Evolutionary conservation across 345 rosid species (phyloP), one percentile per base, ranked within the genome.

Genomic region (Limnanthes douglasii): DNA sequence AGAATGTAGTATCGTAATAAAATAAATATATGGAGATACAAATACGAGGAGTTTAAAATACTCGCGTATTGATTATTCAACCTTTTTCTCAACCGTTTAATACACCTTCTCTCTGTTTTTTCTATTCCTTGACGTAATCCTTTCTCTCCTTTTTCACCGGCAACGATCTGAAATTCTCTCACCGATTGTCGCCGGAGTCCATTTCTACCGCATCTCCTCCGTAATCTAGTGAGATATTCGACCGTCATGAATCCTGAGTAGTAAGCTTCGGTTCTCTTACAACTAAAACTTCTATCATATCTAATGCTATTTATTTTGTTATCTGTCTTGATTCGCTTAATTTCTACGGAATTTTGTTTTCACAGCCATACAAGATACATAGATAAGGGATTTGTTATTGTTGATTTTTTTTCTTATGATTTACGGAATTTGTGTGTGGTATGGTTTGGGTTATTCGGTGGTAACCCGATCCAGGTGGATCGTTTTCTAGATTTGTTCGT

Each of bases 161-260:
- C 69, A 58, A 58, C 48, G 34, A 39, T 59, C 37, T 19, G 45
- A 18, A 25, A 18, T 20, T 19, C 4, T 4, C 47, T 39, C 45
- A 41, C 31, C 15, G 16, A 25, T 48, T 35, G 31, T 56, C 51
- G 27, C 21, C 40, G 37, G 61, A 24, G 44, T 13, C 36, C n/a
- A 32, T 4, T 10, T 34, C 34, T 15, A 7, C n/a, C 39, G 23
- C 15, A 15, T 39, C 34, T 26, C 9, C 18, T 18, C 17, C 40
- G 2, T 21, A 26, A 34, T 51, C 58, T 46, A 19, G 41, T 20
- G 45, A 25, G 43, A 47, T 45, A 25, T 18, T 43, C 31, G 32
- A 38, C 43, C 66, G 54, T 28, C 72, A 88, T 88, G 97, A 88
- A 75, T 75, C 78, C 83, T 41, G 97, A 88, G 72, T 88, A 88